Evolutionary conservation across 2,329 filamentous ascomycete species (phyloP).

Genomic region (Fragosphaeria purpurea): DNA sequence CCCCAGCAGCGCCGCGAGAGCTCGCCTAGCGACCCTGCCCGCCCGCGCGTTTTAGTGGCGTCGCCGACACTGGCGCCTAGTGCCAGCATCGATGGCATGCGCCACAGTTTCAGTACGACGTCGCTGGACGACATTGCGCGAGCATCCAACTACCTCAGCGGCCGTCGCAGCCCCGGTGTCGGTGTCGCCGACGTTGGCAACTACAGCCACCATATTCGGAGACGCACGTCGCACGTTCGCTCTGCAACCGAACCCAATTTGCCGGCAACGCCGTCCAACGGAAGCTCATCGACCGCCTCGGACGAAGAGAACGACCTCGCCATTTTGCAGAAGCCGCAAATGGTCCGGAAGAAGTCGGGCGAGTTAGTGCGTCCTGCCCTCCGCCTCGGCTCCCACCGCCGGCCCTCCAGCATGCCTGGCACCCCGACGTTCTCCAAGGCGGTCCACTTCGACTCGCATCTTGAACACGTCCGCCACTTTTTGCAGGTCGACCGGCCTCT

Average conservation of each 20-base stretch:
- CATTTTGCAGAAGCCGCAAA: slow-evolving; percentile 70
- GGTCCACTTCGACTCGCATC: slow-evolving; percentile 95
- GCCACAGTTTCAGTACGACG: slow-evolving; percentile 38
- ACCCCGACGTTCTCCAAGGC: slow-evolving; percentile 93
- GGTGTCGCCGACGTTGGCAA: too few relatives aligned
- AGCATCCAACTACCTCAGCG: background rate
- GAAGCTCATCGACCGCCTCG: slow-evolving; percentile 40
- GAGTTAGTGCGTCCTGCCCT: slow-evolving; percentile 91
- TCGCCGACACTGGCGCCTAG: slow-evolving; percentile 25
- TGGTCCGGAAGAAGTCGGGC: slow-evolving; percentile 96
- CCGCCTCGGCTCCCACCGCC: slow-evolving; percentile 63
- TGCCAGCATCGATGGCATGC: slow-evolving; percentile 25
- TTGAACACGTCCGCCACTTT: slow-evolving; percentile 95
- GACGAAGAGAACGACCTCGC: slow-evolving; percentile 57
- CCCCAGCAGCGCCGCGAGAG: slow-evolving; percentile 53
- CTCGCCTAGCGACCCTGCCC: slow-evolving; percentile 38
- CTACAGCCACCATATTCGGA: slow-evolving; percentile 30
- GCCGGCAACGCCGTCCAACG: slow-evolving; percentile 33
- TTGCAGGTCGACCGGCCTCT: slow-evolving; percentile 86
- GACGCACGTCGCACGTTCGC: slow-evolving; percentile 39
- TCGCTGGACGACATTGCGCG: slow-evolving; percentile 32
- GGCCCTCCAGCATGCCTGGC: slow-evolving; percentile 93
- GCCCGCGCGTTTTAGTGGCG: slow-evolving; percentile 26
- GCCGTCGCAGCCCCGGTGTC: slow-evolving; percentile 18
- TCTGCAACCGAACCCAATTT: slow-evolving; percentile 47